These are phyloP conservation scores for Ustilago xerochloae DNA, from an alignment of 1,284 basidiomycete species.

Conservation along the genomic window DNA sequence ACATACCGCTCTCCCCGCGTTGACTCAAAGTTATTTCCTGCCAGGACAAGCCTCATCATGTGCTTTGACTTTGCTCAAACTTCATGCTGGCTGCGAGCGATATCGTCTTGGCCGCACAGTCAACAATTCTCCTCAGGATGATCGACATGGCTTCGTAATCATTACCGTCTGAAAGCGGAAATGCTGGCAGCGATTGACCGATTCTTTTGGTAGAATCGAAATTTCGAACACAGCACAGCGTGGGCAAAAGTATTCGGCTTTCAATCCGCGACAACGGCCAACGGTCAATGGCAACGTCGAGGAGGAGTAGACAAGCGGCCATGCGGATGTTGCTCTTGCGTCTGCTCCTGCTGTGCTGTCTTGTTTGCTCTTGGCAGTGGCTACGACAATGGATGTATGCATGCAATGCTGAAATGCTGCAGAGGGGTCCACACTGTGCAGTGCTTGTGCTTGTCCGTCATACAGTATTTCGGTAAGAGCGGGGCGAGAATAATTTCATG, in stretches of 20 bases:
- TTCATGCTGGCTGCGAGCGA: too few species aligned
- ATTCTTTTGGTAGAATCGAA: neutral
- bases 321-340: neutral
- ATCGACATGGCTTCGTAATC: too few species aligned
- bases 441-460: neutral
- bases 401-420: slow-evolving; percentile 28
- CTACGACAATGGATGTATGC: slow-evolving; percentile 10
- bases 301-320: neutral
- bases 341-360: too few species aligned
- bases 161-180: neutral
- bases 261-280: neutral
- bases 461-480: neutral
- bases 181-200: neutral
- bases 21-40: slow-evolving; percentile 4
- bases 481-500: slow-evolving; percentile 18
- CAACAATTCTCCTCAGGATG: too few species aligned
- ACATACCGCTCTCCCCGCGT: slow-evolving; percentile 20
- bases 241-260: neutral
- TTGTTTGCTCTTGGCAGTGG: slow-evolving; percentile 2
- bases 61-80: neutral
- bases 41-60: neutral
- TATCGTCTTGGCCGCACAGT: too few species aligned
- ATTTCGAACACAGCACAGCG: neutral
- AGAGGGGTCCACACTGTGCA: slow-evolving; percentile 7
- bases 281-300: neutral